phyloP scores from a whole-genome alignment of 257 asterid species.

The Solanum etuberosum region DNA sequence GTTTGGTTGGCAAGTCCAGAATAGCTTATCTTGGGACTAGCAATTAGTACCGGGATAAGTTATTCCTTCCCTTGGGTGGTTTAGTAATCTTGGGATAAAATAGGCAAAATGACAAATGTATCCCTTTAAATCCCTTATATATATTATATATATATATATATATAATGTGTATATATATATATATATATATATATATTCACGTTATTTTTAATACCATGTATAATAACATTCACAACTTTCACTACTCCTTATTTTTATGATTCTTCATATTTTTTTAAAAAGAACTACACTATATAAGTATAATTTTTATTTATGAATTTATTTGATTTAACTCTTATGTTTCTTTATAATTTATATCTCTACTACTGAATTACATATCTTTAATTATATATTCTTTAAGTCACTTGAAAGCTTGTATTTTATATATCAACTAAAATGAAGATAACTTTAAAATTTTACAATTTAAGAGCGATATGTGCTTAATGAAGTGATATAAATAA shows the following conservation, averaged over 20 bases:
- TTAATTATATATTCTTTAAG: background rate
- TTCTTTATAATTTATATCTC: background rate
- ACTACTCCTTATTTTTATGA: background rate
- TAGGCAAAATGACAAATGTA: too few species aligned
- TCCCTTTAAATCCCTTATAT: too few species aligned
- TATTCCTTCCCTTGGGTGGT: too few species aligned
- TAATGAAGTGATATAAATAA: background rate
- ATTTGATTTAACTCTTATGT: background rate
- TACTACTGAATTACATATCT: background rate
- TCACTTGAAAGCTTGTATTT: background rate
- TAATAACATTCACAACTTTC: too few species aligned
- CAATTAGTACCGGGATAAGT: background rate
- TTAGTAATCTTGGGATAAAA: background rate
- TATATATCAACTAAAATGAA: background rate
- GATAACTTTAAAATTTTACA: background rate
- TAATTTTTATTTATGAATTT: background rate
- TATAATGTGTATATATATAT: too few species aligned
- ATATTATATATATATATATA: too few species aligned
- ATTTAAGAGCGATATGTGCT: background rate
- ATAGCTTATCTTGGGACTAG: background rate
- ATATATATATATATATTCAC: too few species aligned
- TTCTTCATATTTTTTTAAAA: background rate
- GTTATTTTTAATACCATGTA: too few species aligned
- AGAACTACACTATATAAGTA: background rate
- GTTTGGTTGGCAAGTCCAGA: background rate